phyloP scores from a whole-genome alignment of 352 stramenopile genomes.

The Globisporangium polare region DNA sequence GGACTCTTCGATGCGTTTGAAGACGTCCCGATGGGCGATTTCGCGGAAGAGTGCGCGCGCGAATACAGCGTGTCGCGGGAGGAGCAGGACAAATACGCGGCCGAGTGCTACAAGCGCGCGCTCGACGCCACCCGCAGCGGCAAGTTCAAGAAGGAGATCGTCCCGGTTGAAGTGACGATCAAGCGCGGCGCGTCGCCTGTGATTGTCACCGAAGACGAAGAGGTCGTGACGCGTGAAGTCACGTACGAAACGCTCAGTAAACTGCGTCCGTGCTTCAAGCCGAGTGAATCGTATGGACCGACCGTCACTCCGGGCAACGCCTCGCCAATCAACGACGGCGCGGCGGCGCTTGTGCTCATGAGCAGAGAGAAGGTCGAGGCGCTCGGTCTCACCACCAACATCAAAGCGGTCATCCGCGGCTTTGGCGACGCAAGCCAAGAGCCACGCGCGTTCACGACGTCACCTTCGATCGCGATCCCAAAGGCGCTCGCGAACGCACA shows the following conservation, averaged over 20 bases:
- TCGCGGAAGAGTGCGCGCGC: constrained; percentile 89
- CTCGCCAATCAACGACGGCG: constrained; percentile 95
- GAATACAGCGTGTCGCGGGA: constrained; percentile 85
- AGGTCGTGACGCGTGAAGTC: constrained; percentile 74
- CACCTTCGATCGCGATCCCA: constrained; percentile 90
- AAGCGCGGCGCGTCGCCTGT: constrained; percentile 26
- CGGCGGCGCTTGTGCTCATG: constrained; percentile 93
- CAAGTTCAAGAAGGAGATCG: constrained; percentile 83
- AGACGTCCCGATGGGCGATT: constrained; percentile 93
- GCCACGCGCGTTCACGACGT: constrained; percentile 92
- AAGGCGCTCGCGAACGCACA: constrained; percentile 77
- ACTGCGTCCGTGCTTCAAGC: constrained; percentile 89
- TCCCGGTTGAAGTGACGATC: constrained; percentile 71
- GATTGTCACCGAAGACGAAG: constrained; percentile 81
- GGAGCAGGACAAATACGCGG: constrained; percentile 92
- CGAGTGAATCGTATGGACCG: constrained; percentile 53
- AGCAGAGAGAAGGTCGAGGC: constrained; percentile 64
- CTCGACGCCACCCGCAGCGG: constrained; percentile 36
- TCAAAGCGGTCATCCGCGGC: constrained; percentile 63
- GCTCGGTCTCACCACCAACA: constrained; percentile 45
- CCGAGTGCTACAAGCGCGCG: constrained; percentile 90
- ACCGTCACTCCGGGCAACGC: constrained; percentile 95
- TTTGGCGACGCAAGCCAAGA: constrained; percentile 76
- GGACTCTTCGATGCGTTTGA: constrained; percentile 93
- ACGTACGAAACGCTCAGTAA: constrained; percentile 83